A percentile compares a stretch with the other conserved stretches of the same genome.
These are phyloP conservation scores for Malus hybrid DNA, from an alignment of 331 rosid genomes.

Conservation along the genomic window DNA sequence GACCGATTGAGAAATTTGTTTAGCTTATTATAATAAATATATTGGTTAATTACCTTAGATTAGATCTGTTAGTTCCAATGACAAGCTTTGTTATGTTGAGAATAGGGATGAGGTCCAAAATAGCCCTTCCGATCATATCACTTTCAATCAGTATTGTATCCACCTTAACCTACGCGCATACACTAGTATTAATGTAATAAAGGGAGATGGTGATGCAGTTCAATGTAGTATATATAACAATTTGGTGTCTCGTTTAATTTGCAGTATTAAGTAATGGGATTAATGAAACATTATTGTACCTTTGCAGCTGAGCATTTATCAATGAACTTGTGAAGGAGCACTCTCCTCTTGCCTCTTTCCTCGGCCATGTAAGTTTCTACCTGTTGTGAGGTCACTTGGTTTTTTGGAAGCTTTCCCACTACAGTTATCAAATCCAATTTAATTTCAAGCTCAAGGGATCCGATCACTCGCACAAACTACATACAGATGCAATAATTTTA, in stretches of 20 bases:
- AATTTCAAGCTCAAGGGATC: too few relatives aligned
- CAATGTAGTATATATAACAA: too few relatives aligned
- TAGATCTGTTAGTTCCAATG: constrained; percentile 58
- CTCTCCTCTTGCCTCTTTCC: constrained; percentile 66
- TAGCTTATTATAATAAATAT: neutral
- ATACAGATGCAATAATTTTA: too few relatives aligned
- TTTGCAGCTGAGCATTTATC: constrained; percentile 49
- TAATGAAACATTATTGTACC: constrained; percentile 18
- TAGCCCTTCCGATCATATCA: constrained; percentile 58
- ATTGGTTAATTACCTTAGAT: constrained; percentile 30
- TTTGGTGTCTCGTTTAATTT: too few relatives aligned
- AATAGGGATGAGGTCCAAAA: constrained; percentile 62
- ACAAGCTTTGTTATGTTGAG: constrained; percentile 62
- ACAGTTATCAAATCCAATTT: neutral
- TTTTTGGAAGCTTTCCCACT: constrained; percentile 91
- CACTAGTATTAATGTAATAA: too few relatives aligned
- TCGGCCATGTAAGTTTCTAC: constrained; percentile 55
- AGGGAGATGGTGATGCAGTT: too few relatives aligned
- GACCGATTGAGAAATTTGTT: neutral
- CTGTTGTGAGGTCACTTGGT: constrained; percentile 67
- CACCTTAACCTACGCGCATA: constrained; percentile 38
- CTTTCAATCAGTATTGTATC: constrained; percentile 80
- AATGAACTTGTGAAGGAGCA: constrained; percentile 56
- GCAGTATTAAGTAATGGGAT: neutral
- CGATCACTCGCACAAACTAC: too few relatives aligned